Conservation (phyloP, 176 grass and related monocot species). For the Canna indica region DNA sequence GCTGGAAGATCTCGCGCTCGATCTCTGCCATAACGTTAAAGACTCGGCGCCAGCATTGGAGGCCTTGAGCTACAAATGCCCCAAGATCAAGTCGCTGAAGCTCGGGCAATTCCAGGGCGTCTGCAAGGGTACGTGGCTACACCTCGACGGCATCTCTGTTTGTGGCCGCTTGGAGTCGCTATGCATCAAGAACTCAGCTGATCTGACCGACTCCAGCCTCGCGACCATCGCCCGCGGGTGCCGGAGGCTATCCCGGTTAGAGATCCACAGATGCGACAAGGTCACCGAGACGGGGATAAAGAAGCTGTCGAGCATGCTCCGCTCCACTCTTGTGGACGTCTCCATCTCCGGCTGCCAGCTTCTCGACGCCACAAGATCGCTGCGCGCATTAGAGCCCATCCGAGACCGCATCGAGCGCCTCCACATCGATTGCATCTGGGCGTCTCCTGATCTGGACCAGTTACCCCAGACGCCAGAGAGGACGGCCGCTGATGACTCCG, state of each 20-base stretch:
- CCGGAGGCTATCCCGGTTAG: conserved; percentile 42
- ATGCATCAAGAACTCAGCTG: conserved; percentile 55
- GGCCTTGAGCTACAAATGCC: conserved; percentile 42
- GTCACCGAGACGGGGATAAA: conserved; percentile 55
- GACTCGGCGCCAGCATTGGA: conserved; percentile 56
- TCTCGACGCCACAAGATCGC: conserved; percentile 40
- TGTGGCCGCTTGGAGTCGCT: conserved; percentile 67
- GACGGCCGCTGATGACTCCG: conserved; percentile 14
- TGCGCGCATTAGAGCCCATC: conserved; percentile 49
- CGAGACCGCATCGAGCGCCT: conserved; percentile 68
- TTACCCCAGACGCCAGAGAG: conserved; percentile 11
- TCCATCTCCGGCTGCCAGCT: conserved; percentile 52
- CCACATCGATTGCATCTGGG: conserved; percentile 78
- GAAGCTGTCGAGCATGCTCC: conserved; percentile 29
- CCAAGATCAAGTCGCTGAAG: conserved; percentile 43
- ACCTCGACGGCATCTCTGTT: conserved; percentile 79
- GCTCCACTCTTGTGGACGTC: conserved; percentile 58
- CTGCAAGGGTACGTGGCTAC: conserved; percentile 54
- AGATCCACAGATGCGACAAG: conserved; percentile 47
- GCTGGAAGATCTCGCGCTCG: conserved; percentile 62
- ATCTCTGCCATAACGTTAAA: conserved; percentile 62
- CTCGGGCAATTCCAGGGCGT: conserved; percentile 73
- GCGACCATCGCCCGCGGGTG: conserved; percentile 63
- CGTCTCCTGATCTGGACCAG: conserved; percentile 8
- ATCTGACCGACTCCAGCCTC: conserved; percentile 67